Evolutionary conservation across 352 stramenopile genomes (phyloP).

Genomic region (Phytophthora nicotianae): DNA sequence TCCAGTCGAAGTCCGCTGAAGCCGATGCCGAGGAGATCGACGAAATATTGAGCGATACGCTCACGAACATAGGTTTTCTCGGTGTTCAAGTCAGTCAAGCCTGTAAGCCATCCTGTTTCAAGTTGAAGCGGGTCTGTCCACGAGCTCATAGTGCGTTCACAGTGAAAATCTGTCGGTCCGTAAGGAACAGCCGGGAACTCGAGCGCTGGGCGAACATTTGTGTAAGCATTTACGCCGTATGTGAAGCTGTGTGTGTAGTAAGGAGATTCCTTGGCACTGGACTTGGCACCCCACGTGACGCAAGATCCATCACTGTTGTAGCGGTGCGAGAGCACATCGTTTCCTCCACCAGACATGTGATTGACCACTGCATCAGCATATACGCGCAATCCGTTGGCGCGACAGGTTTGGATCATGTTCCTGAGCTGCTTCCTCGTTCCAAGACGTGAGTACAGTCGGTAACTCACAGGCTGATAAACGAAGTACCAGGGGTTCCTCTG

Average conservation of each 20-base stretch:
- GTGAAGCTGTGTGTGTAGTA: slow-evolving; percentile 56
- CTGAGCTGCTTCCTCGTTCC: slow-evolving; percentile 54
- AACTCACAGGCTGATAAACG: slow-evolving; percentile 71
- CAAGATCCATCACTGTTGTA: slow-evolving; percentile 32
- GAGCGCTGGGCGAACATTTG: slow-evolving; percentile 43
- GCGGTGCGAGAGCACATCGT: slow-evolving; percentile 49
- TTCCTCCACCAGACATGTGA: slow-evolving; percentile 56
- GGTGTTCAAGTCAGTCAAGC: slow-evolving; percentile 63
- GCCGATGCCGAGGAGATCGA: slow-evolving; percentile 69
- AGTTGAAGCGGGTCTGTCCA: slow-evolving; percentile 49
- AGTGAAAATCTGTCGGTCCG: slow-evolving; percentile 69
- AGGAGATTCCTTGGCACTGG: slow-evolving; percentile 41
- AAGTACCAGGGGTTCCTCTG: slow-evolving; percentile 77
- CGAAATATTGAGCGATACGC: slow-evolving; percentile 75
- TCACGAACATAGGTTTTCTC: slow-evolving; percentile 61
- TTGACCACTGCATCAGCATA: slow-evolving; percentile 70
- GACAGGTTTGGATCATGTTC: slow-evolving; percentile 72
- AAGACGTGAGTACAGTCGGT: slow-evolving; percentile 61
- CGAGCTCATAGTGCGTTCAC: slow-evolving; percentile 42
- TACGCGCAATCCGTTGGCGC: slow-evolving; percentile 60
- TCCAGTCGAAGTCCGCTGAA: slow-evolving; percentile 75
- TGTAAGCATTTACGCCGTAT: slow-evolving; percentile 52
- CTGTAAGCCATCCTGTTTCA: slow-evolving; percentile 49
- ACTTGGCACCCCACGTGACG: slow-evolving; percentile 43
- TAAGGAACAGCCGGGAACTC: slow-evolving; percentile 71